Base-by-base conservation (phyloP, 2,329 filamentous ascomycete species). In the Fusarium sp. region DNA sequence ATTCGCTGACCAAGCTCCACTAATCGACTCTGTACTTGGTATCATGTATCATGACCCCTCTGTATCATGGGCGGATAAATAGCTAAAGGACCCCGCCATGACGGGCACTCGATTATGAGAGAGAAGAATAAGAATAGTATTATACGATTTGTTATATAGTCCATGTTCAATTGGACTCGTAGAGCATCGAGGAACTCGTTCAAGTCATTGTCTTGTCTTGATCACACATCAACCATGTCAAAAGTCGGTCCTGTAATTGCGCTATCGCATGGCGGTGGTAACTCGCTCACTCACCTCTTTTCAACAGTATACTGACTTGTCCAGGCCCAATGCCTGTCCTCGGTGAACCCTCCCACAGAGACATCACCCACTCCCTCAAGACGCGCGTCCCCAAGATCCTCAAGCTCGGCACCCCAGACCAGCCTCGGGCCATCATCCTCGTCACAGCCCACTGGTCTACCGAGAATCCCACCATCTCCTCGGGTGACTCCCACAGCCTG, bases 391-490 rank as follows among this genome's bases (percentile, higher is more conserved):
- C 85, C 45, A 74, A 80, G 66, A 78, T 88, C 46, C 79, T 88
- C 42, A 77, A 79, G 61, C 78, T 88, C 3, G 77, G 79, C 35
- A 84, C 83, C 0, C 70, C 80, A 1, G 73, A 80, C 1, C 76
- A 80, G 11, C 81, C 79, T 0, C 75, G 76, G 9, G 84, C 81
- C 21, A 84, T 87, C 41, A 74, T 86, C 9, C 73, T 87, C 29
- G 77, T 87, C 13, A 87, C 84, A 0, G 84, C 84, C 4, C 84
- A 87, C 73, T 87, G 84, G 84, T 78, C 78, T 3, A 80, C 80
- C 3, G 42, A 61, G 13, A 72, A 71, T 9, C 84, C 84, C 1
- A 80, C 77, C 37, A 80, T 88, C 54, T 84, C 82, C 11, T 82
- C 79, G 3, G 79, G 67, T 4, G 66, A 73, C 17, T 76, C 75